Conservation (phyloP, 2,329 filamentous ascomycete genomes). For the Diplodia scrobiculata region DNA sequence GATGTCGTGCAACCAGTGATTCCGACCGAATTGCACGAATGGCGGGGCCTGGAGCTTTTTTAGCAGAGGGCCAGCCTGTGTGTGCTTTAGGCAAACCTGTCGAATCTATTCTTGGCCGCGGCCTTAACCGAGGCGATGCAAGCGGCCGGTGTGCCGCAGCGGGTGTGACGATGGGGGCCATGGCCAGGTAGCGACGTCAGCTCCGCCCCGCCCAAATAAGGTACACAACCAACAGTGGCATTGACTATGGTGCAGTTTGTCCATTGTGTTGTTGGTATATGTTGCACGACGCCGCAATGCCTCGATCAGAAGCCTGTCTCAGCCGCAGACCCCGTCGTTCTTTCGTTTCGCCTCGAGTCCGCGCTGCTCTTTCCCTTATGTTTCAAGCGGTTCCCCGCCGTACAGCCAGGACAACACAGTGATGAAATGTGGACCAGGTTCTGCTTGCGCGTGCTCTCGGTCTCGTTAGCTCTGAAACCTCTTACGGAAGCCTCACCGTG, state of each 20-base stretch:
- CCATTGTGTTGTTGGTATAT: slow-evolving; percentile 36
- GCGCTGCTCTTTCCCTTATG: slow-evolving; percentile 33
- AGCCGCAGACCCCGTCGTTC: slow-evolving; percentile 35
- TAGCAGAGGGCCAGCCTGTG: slow-evolving; percentile 3
- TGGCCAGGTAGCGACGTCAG: slow-evolving; percentile 28
- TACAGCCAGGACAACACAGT: slow-evolving; percentile 28
- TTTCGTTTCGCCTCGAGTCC: slow-evolving; percentile 33
- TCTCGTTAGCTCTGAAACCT: slow-evolving; percentile 25
- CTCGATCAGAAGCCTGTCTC: slow-evolving; percentile 28
- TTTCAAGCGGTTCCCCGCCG: slow-evolving; percentile 37
- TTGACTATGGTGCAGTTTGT: slow-evolving; percentile 30
- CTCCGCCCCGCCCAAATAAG: slow-evolving; percentile 35
- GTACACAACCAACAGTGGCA: slow-evolving; percentile 33
- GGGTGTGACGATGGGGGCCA: slow-evolving; percentile 28
- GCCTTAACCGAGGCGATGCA: slow-evolving; percentile 29
- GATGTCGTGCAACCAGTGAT: background rate
- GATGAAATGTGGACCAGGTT: slow-evolving; percentile 45
- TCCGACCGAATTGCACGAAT: background rate
- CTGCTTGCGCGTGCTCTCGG: slow-evolving; percentile 36
- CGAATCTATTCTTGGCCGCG: slow-evolving; percentile 19
- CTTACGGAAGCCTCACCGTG: slow-evolving; percentile 19
- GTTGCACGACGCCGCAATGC: slow-evolving; percentile 35
- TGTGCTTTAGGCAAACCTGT: slow-evolving; percentile 7
- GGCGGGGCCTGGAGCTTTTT: background rate
- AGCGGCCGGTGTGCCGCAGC: slow-evolving; percentile 29